Evolutionary conservation across 345 rosid species (phyloP), one percentile per base, ranked within the genome.

Genomic region (Melaleuca quinquenervia): DNA sequence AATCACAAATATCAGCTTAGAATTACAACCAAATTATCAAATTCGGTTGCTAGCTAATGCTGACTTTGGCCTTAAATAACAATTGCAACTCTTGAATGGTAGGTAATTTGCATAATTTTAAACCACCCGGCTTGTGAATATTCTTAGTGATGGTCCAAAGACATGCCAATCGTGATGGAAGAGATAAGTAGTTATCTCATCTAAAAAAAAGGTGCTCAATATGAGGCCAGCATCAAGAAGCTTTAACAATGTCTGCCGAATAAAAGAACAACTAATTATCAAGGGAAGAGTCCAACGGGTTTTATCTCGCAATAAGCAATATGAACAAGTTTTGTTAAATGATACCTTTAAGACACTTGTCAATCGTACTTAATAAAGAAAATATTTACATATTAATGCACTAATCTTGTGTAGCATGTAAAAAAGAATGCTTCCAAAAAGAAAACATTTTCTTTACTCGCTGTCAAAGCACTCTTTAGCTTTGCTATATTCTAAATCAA

Each of bases 291-390:
- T 52, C 22, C 54, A 52, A 41, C 41, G 29, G 22, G 44, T 5
- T 29, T 12, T 7, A 62, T 15, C 1, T 29, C 0, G 0, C 18
- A 62, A 3, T 0, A 3, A 29, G 6, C 44, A 29, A 15, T 62
- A 0, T 0, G 3, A 15, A 62, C 0, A 0, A 0, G 29, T 62
- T 41, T 7, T 1, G 2, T 62, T 29, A 3, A 62, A 0, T 0
- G 44, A 62, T 15, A 1, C 44, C 44, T 2, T 0, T 3, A 1
- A 0, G 7, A 29, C 1, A 29, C 22, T 62, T 0, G 32, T 58
- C 29, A 62, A 62, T 3, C 0, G 0, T 3, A 27, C 11, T 5
- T 14, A 62, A 62, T 62, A 0, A 27, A 62, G 5, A 5, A n/a
- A 29, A 62, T 0, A 27, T 27, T 62, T 29, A 62, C 74, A 27